Evolutionary conservation across 495 filamentous ascomycete genomes (phyloP).

Genomic region (Aspergillus baeticus): DNA sequence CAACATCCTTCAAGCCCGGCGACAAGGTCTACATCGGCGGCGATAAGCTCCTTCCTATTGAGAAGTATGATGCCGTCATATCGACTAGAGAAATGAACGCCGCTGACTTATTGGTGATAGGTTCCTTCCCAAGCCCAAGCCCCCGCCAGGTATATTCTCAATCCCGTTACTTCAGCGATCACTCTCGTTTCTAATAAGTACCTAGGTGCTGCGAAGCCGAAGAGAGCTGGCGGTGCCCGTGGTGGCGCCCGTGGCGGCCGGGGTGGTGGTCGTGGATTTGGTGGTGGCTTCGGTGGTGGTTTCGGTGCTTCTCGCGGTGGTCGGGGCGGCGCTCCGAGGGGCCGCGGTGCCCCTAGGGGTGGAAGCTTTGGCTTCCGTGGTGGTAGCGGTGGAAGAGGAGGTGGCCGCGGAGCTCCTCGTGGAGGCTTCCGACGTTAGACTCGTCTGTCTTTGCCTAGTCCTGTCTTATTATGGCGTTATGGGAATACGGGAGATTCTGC

Average conservation of each 20-base stretch:
- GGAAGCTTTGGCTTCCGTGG: slow-evolving; percentile 27
- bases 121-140: slow-evolving; percentile 94
- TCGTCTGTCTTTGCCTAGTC: slow-evolving; percentile 29
- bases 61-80: slow-evolving; percentile 55
- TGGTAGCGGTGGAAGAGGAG: slow-evolving; percentile 27
- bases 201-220: slow-evolving; percentile 55
- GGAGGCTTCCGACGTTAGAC: slow-evolving; percentile 37
- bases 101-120: slow-evolving; percentile 31
- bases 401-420: slow-evolving; percentile 27
- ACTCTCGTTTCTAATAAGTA: slow-evolving; percentile 18
- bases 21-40: slow-evolving; percentile 96
- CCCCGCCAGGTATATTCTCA: slow-evolving; percentile 63
- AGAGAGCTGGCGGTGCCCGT: slow-evolving; percentile 53
- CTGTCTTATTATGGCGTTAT: slow-evolving; percentile 52
- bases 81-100: neutral
- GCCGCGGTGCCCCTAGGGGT: slow-evolving; percentile 36
- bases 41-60: slow-evolving; percentile 91
- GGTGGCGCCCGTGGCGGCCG: slow-evolving; percentile 47
- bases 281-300: slow-evolving; percentile 46
- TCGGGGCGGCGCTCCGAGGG: slow-evolving; percentile 26
- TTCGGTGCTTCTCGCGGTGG: slow-evolving; percentile 44
- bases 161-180: slow-evolving; percentile 9
- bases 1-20: slow-evolving; percentile 87
- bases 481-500: slow-evolving; percentile 49
- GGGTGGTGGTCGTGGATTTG: slow-evolving; percentile 37